Evolutionary conservation across 1,139 yeast species (phyloP).

Genomic region (Hyphopichia khmerensis): DNA sequence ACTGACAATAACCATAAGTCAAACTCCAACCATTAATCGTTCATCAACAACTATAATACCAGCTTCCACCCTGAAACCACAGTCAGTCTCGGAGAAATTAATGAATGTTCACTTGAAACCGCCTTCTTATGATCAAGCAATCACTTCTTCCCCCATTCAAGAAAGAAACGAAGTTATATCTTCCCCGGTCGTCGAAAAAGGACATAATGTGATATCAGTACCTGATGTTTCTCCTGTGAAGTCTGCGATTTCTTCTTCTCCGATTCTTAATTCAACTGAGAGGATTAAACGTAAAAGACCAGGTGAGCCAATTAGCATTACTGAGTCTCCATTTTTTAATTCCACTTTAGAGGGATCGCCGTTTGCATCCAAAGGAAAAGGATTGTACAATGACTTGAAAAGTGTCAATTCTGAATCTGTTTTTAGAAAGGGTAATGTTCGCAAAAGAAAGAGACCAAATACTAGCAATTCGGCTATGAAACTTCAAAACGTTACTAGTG

Average conservation of each 20-base stretch:
- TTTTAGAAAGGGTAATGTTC: background rate
- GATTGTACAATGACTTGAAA: background rate
- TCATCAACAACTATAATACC: conserved; percentile 6
- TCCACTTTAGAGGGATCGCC: conserved; percentile 24
- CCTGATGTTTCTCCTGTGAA: conserved; percentile 5
- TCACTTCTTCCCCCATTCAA: conserved; percentile 4
- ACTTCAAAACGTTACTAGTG: background rate
- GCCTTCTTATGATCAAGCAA: conserved; percentile 1
- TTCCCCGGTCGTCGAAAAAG: conserved; percentile 18
- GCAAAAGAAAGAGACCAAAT: background rate
- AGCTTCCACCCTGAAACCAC: background rate
- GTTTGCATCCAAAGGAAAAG: conserved; percentile 4
- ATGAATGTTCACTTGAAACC: conserved; percentile 3
- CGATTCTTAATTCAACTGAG: conserved; percentile 7
- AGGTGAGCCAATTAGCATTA: conserved; percentile 34
- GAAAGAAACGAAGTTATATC: conserved; percentile 9
- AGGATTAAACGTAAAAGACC: conserved; percentile 20
- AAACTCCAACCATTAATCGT: background rate
- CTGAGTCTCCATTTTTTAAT: conserved; percentile 32
- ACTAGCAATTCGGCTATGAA: background rate
- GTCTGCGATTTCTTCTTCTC: conserved; percentile 16
- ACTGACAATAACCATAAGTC: background rate
- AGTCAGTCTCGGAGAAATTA: conserved; percentile 2
- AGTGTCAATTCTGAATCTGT: background rate
- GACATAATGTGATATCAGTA: conserved; percentile 12